These are phyloP conservation scores for Termitomyces sp. DNA, from an alignment of 768 basidiomycete genomes.

Conservation along the genomic window DNA sequence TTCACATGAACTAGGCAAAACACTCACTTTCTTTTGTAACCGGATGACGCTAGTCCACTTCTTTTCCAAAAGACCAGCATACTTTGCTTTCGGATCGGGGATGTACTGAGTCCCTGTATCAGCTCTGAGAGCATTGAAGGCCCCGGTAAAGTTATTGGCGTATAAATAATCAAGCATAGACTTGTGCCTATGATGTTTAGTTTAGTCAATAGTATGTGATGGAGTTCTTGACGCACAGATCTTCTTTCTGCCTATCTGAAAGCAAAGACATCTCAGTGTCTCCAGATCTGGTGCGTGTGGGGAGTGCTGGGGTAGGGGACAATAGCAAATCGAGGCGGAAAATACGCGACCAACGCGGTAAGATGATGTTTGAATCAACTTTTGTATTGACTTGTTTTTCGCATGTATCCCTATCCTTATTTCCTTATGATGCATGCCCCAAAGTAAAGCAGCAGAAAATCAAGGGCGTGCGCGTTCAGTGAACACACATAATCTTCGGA, in stretches of 20 bases:
- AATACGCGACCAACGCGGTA: conserved; percentile 10
- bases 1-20: neutral
- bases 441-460: neutral
- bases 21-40: conserved; percentile 84
- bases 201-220: neutral
- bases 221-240: conserved; percentile 19
- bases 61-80: conserved; percentile 87
- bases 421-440: no score
- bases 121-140: conserved; percentile 53
- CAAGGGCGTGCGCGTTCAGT: neutral
- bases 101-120: conserved; percentile 56
- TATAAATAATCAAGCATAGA: conserved; percentile 77
- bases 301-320: neutral
- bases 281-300: neutral
- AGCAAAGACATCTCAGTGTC: conserved; percentile 22
- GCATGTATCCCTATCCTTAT: no score
- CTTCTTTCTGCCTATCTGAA: conserved; percentile 27
- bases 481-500: neutral
- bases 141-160: conserved; percentile 55
- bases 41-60: conserved; percentile 98
- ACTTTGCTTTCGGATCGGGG: conserved; percentile 84
- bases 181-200: conserved; percentile 49
- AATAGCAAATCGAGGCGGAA: neutral
- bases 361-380: neutral
- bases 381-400: conserved; percentile 14